phyloP scores from a whole-genome alignment of 768 basidiomycete species.

The Mrakia frigida region DNA sequence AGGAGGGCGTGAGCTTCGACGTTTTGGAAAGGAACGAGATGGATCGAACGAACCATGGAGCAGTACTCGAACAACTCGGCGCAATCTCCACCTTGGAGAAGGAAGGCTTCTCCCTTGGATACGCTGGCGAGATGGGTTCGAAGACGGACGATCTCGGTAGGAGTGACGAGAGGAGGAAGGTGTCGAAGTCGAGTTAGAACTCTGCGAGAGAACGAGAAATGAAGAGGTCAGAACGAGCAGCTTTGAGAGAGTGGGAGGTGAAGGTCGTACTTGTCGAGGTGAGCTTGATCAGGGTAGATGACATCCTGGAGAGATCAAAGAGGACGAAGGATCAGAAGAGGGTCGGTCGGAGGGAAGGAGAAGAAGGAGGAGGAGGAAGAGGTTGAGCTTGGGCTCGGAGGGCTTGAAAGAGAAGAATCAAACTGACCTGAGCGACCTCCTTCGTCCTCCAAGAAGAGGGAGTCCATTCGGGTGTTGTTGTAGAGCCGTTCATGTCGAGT shows the following conservation, averaged over 20 bases:
- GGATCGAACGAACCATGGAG: conserved; percentile 14
- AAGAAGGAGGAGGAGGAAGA: conserved; percentile 5
- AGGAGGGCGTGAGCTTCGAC: neutral
- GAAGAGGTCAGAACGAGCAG: conserved; percentile 20
- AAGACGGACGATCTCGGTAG: conserved; percentile 83
- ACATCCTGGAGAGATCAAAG: conserved; percentile 56
- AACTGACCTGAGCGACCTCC: conserved; percentile 64
- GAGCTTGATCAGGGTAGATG: conserved; percentile 59
- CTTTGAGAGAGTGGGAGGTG: conserved; percentile 14
- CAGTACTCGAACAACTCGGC: conserved; percentile 76
- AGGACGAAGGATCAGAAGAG: neutral
- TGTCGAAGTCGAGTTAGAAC: conserved; percentile 69
- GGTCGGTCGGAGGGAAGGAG: neutral
- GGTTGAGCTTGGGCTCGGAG: neutral
- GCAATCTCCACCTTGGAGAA: conserved; percentile 96
- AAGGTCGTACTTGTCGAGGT: conserved; percentile 54
- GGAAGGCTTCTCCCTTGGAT: conserved; percentile 80
- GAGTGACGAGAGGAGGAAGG: conserved; percentile 86
- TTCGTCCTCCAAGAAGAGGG: conserved; percentile 63
- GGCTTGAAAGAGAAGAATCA: neutral
- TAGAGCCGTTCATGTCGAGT: neutral
- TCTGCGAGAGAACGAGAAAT: conserved; percentile 45
- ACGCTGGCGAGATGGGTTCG: conserved; percentile 73
- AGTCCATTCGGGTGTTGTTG: conserved; percentile 2
- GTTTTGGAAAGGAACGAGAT: neutral